phyloP scores from a whole-genome alignment of 1,284 basidiomycete species.

The Boletellus dicymbophilus region DNA sequence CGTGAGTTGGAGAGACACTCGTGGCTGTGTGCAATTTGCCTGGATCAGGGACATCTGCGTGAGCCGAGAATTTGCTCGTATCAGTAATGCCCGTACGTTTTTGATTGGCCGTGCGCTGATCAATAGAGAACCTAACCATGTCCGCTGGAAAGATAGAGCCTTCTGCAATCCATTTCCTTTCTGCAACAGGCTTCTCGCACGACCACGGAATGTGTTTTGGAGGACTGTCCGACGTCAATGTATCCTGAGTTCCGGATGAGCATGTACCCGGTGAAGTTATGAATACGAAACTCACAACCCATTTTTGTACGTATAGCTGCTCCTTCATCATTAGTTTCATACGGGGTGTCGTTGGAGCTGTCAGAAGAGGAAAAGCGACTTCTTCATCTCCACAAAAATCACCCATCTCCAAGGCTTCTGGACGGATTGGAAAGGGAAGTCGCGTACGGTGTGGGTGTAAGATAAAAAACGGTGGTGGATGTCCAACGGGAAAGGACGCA shows the following conservation, averaged over 20 bases:
- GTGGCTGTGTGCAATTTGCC: conserved; percentile 1
- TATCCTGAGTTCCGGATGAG: conserved; percentile 28
- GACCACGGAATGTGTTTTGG: conserved; percentile 51
- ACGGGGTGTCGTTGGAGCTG: conserved; percentile 55
- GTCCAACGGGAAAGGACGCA: conserved; percentile 27
- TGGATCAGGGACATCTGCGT: not conserved
- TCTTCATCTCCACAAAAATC: conserved; percentile 22
- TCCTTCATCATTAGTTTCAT: conserved; percentile 52
- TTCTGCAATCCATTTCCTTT: conserved; percentile 49
- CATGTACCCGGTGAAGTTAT: not conserved
- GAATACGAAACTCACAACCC: conserved; percentile 47
- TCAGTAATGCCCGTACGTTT: conserved; percentile 1
- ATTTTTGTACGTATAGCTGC: conserved; percentile 48
- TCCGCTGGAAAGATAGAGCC: conserved; percentile 51
- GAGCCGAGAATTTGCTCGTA: not conserved
- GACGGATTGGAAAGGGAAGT: conserved; percentile 28
- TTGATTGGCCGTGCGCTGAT: conserved; percentile 18
- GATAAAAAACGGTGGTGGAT: conserved; percentile 26
- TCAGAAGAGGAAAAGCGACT: conserved; percentile 24
- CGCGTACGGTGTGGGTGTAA: conserved; percentile 26
- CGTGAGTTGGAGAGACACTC: conserved; percentile 1
- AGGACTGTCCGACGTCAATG: conserved; percentile 32
- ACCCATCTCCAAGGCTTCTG: conserved; percentile 23
- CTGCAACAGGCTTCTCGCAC: conserved; percentile 30
- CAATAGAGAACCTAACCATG: conserved; percentile 34